Base-by-base conservation (phyloP, 441 rosid genomes). In the Lagerstroemia fauriei region DNA sequence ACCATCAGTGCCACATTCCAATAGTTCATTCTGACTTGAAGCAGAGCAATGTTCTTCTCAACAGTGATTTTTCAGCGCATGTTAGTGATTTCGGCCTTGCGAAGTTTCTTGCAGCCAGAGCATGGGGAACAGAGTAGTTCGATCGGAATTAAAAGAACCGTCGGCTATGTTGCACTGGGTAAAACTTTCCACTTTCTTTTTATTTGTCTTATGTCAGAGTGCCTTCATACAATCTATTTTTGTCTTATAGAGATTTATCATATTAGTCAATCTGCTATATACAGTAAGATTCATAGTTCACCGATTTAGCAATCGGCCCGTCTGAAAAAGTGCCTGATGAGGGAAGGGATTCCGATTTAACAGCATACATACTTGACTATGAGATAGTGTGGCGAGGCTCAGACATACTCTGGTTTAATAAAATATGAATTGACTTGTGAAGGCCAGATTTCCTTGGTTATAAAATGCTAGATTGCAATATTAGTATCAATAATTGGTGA, bases 31-130 rank as follows among this genome's bases (percentile, higher is more conserved):
- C 71, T 34, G 78, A 75, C 47, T 78, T 75, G 63, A 79, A 79
- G 82, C 80, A 75, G 25, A 84, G 73, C 81, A 80, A 59, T 34
- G 51, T 80, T 80, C 78, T 76, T n/a, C 75, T 69, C 11, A 78
- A 48, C 51, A 47, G 73, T 24, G 73, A 81, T 14, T 68, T 51
- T 59, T 47, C 20, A 0, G 78, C 74, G 5, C 81, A 59, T 80
- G 73, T 76, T 25, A 73, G 81, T 56, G 86, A 83, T 22, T 84
- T 71, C 44, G 77, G 86, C 50, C 66, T 84, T 1, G 41, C 81
- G 56, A 76, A 63, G 78, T 46, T 84, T 47, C 77, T 84, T 27
- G 31, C n/a, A 17, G 32, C 20, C 47, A 71, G 20, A 18, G 76
- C 27, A 48, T 18, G 50, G 34, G 61, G 66, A 51, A 27, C 50